Evolutionary conservation across 352 stramenopile species (phyloP).

Genomic region (Globisporangium perplexum): DNA sequence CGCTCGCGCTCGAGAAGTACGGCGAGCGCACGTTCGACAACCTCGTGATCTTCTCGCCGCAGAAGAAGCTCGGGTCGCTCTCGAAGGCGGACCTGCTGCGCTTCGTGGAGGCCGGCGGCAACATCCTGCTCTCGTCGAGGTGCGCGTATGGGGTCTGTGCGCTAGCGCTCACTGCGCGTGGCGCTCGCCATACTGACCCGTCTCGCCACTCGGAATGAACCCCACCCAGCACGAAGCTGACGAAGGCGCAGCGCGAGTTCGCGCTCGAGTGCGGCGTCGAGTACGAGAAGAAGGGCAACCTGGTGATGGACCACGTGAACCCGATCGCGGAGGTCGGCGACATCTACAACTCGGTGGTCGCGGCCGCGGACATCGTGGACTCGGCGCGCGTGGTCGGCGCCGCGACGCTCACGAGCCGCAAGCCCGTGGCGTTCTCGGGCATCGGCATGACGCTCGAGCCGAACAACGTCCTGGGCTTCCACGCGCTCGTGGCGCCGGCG

Average conservation of each 20-base stretch:
- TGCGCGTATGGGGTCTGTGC: too few relatives aligned
- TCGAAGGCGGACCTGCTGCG: constrained; percentile 64
- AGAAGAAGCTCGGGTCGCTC: constrained; percentile 69
- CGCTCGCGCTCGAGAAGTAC: constrained; percentile 70
- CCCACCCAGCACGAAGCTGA: constrained; percentile 64
- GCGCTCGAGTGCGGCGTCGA: constrained; percentile 84
- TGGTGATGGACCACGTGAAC: constrained; percentile 86
- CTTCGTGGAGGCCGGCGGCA: constrained; percentile 86
- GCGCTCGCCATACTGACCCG: too few relatives aligned
- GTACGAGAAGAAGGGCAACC: constrained; percentile 83
- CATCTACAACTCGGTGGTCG: constrained; percentile 77
- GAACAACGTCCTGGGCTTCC: constrained; percentile 81
- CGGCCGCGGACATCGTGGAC: constrained; percentile 61
- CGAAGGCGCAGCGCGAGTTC: constrained; percentile 81
- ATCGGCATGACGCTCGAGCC: constrained; percentile 80
- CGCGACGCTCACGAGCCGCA: constrained; percentile 39
- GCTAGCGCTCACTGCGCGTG: too few relatives aligned
- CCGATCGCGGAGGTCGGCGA: constrained; percentile 46
- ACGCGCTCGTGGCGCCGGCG: constrained; percentile 63
- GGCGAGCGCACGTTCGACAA: constrained; percentile 88
- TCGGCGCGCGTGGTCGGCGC: constrained; percentile 57
- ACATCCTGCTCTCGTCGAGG: constrained; percentile 69
- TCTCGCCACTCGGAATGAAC: too few relatives aligned
- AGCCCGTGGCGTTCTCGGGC: constrained; percentile 70
- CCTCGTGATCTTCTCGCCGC: constrained; percentile 84